Evolutionary conservation across 495 filamentous ascomycete genomes (phyloP), one percentile per base, ranked within the genome.

Genomic region (Penicillium silybi): DNA sequence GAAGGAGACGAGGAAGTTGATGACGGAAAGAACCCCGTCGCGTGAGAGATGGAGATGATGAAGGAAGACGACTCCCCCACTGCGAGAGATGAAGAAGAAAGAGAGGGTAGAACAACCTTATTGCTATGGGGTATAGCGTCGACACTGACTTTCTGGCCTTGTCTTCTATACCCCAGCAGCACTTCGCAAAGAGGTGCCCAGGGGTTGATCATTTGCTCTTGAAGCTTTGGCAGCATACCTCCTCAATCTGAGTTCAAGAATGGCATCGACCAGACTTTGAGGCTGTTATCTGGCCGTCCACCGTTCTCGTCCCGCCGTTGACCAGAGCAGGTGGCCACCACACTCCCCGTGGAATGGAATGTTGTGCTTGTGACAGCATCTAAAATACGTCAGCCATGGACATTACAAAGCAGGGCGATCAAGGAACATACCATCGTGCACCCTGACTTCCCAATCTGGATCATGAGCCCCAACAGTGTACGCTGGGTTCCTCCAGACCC

Each of bases 281-380:
- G 61, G 45, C 76, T 85, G 29, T 81, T 85, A 48, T 88, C 85
- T 61, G 54, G 25, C 10, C 4, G 34, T 26, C 5, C 23, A 41
- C 45, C 48, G 74, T 64, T 19, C n/a, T 39, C 37, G 13, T 32
- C 29, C 29, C 29, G n/a, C 37, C 74, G 67, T 47, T 83, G 78
- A 16, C 89, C 89, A 22, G 87, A 88, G 58, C 83, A 87, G 3
- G 87, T 92, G n/a, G 85, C 89, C 25, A 85, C 69, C 25, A 92
- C 83, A 42, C 74, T 79, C 4, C 86, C 86, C 51, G 73, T 77
- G 20, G 76, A 76, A 69, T 95, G 88, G 58, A 91, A 73, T 1
- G 81, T 74, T 17, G 83, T 74, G 32, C 82, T 83, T 3, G 82
- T 77, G 1, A 92, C 78, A 1, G 82, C 71, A 70, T 79, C 77